Conservation (phyloP, 1,284 basidiomycete genomes). For the Ganoderma sinense region DNA sequence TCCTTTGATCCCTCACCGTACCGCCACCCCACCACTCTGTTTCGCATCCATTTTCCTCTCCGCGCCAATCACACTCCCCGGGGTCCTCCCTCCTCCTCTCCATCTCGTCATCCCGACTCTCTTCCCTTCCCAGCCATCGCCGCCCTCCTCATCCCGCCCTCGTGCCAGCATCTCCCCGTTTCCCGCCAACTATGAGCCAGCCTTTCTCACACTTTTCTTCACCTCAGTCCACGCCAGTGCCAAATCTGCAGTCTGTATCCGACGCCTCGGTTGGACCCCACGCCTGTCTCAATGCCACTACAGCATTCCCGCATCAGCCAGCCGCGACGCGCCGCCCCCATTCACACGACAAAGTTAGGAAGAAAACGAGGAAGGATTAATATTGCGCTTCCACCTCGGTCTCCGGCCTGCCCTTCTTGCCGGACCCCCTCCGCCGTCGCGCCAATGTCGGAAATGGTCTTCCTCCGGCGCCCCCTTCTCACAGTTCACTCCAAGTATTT, state of each 20-base stretch:
- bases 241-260: too few relatives aligned
- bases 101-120: conserved; percentile 4
- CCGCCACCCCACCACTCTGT: conserved; percentile 23
- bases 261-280: background rate
- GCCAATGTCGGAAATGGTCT: background rate
- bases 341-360: background rate
- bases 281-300: background rate
- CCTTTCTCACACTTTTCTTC: background rate
- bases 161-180: conserved; percentile 7
- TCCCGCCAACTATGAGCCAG: background rate
- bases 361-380: background rate
- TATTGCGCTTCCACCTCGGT: background rate
- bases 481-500: background rate
- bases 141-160: conserved; percentile 1
- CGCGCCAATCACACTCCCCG: conserved; percentile 15
- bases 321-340: background rate
- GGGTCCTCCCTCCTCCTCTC: conserved; percentile 10
- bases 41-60: conserved; percentile 11
- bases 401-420: background rate
- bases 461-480: background rate
- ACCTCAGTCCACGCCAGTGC: background rate
- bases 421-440: background rate
- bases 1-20: conserved; percentile 21
- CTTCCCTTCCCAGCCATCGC: background rate
- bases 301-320: background rate